A percentile compares a stretch with the other conserved stretches of the same genome.
Evolutionary conservation across 768 basidiomycete genomes (phyloP).

Genomic region (Termitomyces sp.): DNA sequence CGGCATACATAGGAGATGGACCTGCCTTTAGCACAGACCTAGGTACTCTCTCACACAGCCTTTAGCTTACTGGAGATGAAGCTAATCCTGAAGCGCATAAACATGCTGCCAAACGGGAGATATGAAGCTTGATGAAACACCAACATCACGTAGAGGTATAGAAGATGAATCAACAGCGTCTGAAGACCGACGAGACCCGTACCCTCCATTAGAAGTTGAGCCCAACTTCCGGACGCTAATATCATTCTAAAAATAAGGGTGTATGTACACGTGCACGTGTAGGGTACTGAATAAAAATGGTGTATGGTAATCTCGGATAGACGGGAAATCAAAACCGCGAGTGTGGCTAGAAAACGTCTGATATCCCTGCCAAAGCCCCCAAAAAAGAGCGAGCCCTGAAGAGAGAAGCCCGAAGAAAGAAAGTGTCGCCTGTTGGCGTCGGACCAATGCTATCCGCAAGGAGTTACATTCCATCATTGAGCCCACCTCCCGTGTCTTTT

Average conservation of each 20-base stretch:
- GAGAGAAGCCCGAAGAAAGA: background rate
- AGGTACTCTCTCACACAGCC: too few relatives aligned
- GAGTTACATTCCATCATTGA: background rate
- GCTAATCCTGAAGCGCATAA: background rate
- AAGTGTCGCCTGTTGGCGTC: background rate
- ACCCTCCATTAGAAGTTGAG: background rate
- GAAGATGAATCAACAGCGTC: background rate
- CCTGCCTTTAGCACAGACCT: too few relatives aligned
- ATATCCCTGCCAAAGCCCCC: background rate
- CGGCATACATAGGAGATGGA: too few relatives aligned
- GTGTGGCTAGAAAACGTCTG: background rate
- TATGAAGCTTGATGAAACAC: background rate
- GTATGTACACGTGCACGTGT: background rate
- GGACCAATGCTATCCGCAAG: constrained; percentile 1
- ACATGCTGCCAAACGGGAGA: background rate
- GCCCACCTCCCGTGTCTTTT: background rate
- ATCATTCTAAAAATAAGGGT: background rate
- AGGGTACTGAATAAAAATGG: background rate
- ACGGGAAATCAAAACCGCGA: background rate
- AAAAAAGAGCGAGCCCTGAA: background rate
- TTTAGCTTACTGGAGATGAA: too few relatives aligned
- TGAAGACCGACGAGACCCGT: background rate
- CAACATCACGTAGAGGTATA: background rate
- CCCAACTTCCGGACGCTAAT: too few relatives aligned
- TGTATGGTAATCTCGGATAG: background rate